A percentile compares a stretch with the other conserved stretches of the same genome.
Conservation (phyloP, 257 asterid genomes). For the Solanum stenotomum region DNA sequence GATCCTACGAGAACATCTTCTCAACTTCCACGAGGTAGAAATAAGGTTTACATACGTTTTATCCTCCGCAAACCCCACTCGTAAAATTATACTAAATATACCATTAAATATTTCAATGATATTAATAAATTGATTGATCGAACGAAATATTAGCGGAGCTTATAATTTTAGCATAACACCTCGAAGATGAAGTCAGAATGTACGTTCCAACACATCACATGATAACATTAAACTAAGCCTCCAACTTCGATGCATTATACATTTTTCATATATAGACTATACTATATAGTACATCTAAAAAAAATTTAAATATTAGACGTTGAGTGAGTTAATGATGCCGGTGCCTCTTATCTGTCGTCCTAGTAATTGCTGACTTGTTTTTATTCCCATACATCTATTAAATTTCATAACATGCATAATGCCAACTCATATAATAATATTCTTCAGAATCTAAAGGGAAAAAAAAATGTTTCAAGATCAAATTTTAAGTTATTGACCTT, state of each 20-base stretch:
- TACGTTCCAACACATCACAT: not conserved
- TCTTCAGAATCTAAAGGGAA: not conserved
- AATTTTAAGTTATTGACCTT: not conserved
- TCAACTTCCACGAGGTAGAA: no score
- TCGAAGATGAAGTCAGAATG: not conserved
- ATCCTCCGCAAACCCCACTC: no score
- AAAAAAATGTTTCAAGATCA: not conserved
- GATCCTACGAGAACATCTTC: fast-evolving
- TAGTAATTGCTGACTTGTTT: not conserved
- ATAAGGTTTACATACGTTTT: fast-evolving
- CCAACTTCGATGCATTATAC: not conserved
- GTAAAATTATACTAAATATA: not conserved
- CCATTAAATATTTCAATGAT: no score
- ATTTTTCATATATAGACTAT: not conserved
- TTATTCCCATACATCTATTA: not conserved
- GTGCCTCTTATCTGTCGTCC: not conserved
- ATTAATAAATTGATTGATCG: not conserved
- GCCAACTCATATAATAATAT: not conserved
- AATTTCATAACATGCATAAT: not conserved
- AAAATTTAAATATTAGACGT: no score
- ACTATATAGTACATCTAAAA: not conserved
- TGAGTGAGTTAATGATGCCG: not conserved
- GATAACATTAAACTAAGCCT: not conserved
- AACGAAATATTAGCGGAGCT: no score
- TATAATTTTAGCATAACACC: not conserved